Evolutionary conservation across 2,329 filamentous ascomycete species (phyloP).

Genomic region (Stemphylium lycopersici): DNA sequence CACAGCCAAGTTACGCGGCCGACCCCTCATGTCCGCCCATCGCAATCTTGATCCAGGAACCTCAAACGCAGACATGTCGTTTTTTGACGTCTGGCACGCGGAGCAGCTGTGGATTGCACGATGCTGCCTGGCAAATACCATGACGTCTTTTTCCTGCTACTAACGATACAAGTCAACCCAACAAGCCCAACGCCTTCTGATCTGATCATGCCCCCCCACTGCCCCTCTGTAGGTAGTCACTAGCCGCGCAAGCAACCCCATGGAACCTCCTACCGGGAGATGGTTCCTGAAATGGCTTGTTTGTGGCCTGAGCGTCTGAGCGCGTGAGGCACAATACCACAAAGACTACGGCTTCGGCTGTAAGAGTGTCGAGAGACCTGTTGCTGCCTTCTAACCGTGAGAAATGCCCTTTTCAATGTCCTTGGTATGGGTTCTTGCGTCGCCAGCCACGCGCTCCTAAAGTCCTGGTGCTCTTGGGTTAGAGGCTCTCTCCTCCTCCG

Average conservation of each 20-base stretch:
- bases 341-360: conserved; percentile 24
- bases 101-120: background rate
- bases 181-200: too few relatives aligned
- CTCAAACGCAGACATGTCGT: background rate
- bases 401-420: conserved; percentile 37
- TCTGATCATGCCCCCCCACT: background rate
- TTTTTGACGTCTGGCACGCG: conserved; percentile 6
- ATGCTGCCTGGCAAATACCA: background rate
- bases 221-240: conserved; percentile 1
- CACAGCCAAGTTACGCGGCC: conserved; percentile 12
- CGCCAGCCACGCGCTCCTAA: conserved; percentile 35
- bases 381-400: conserved; percentile 17
- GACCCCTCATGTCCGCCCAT: conserved; percentile 16
- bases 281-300: conserved; percentile 18
- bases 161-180: too few relatives aligned
- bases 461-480: conserved; percentile 39
- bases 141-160: background rate
- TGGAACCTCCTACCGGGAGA: conserved; percentile 19
- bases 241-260: conserved; percentile 29
- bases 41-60: background rate
- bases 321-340: conserved; percentile 23
- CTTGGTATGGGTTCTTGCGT: conserved; percentile 43
- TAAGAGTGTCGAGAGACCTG: conserved; percentile 10
- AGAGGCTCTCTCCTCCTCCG: conserved; percentile 31
- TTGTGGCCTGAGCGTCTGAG: conserved; percentile 22